Base-by-base conservation (phyloP, 306 rosid genomes). In the Gleditsia sinensis region DNA sequence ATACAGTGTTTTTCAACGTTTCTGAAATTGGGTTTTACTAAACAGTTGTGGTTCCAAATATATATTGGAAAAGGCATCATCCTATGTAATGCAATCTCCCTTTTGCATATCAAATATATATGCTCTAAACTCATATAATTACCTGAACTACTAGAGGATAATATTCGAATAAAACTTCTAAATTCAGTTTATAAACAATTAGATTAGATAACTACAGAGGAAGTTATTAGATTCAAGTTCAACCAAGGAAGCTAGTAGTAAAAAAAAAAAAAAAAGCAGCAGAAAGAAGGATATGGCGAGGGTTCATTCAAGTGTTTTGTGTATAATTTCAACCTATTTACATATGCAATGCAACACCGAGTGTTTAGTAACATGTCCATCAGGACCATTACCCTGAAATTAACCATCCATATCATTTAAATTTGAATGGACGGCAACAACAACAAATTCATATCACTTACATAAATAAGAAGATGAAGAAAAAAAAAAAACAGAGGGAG, bases 361-460 rank as follows among this genome's bases (percentile, higher is more conserved):
- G 25, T 16, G 63, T 57, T 0, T 28, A 13, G 50, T 33, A 37
- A 70, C 36, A 68, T 32, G 69, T 33, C 10, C 54, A 27, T 21
- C 27, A n/a, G 32, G 58, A 30, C 36, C 56, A 39, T 32, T 39
- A 58, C 72, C 67, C 64, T 32, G 24, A 16, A n/a, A 37, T 32
- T 16, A 58, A 37, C 64, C 42, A 58, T n/a, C 65, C 12, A 57
- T 57, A n/a, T 57, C 40, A n/a, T 57, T 57, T 28, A 57, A 27
- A 57, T 57, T 11, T 65, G 61, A 17, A 73, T 32, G 1, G 60
- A 58, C 23, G 3, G 1, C n/a, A 55, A 16, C 42, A 33, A n/a
- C n/a, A n/a, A n/a, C n/a, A n/a, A n/a, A n/a, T n/a, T n/a, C n/a
- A n/a, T n/a, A n/a, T n/a, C n/a, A n/a, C n/a, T n/a, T n/a, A n/a